Evolutionary conservation across 768 basidiomycete genomes (phyloP), one percentile per base, ranked within the genome.

Genomic region (Mycena latifolia): DNA sequence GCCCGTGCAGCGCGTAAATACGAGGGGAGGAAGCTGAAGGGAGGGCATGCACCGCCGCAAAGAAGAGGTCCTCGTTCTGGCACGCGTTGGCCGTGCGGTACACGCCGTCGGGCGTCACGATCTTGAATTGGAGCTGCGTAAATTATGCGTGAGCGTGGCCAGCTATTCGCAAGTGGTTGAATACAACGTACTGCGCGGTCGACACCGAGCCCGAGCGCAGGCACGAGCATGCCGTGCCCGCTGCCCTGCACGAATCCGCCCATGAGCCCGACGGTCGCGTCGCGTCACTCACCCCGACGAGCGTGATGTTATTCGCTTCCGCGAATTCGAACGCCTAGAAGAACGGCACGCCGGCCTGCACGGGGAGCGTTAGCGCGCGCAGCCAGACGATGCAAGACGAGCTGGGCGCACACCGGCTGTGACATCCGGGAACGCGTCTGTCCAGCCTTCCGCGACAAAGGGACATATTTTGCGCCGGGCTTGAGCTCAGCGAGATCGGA

Each of bases 51-150:
- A 80, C 82, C 83, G 55, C 83, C 83, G 33, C 87, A 63, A 81
- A 88, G 75, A 86, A 88, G 0, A 88, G 78, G 73, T 88, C 86
- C 60, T 77, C 62, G 63, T 87, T 84, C 69, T 86, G 80, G 51
- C 83, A 84, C 15, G 77, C 79, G 72, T 86, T 88, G 5, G 77
- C 86, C 1, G 77, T 78, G 29, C 83, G 79, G 66, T 75, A 75
- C 27, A 76, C 63, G 0, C 87, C 87, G 70, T 86, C 84, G 0
- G 87, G 85, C 2, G 86, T 87, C 8, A 88, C 86, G 5, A 88
- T 74, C 63, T 83, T 84, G 73, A 80, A 83, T 72, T 89, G 77
- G 3, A 87, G 77, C 81, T 84, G 58, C 45, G n/a, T n/a, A n/a
- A n/a, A n/a, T n/a, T n/a, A 35, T n/a, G n/a, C n/a, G n/a, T n/a